Base-by-base conservation (phyloP, 2,329 filamentous ascomycete species). In the Zasmidium cellare region DNA sequence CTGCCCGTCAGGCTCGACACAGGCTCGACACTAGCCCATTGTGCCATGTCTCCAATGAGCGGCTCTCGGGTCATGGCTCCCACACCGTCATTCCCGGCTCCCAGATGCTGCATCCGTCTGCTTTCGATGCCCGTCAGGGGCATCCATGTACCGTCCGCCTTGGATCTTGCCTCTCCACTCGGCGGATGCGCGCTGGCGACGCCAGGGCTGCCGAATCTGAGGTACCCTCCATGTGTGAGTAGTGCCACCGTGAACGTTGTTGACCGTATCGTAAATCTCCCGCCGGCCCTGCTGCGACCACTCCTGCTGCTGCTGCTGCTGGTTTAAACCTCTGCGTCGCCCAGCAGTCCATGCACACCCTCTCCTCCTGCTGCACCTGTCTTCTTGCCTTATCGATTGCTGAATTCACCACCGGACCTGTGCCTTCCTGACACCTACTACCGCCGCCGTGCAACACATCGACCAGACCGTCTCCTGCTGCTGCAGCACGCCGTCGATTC, bases 61-160 rank as follows among this genome's bases (percentile, higher is more conserved):
- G 46, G 46, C 46, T 23, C 58, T 49, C 41, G 46, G 55, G 56
- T 58, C 59, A 59, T 50, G 59, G 57, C 57, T 58, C 61, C 49
- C 59, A 55, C 53, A 53, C 56, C 56, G 58, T 63, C 58, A 20
- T 31, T 52, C 55, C 53, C 61, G 56, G 61, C 56, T 48, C 59
- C 57, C 54, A 57, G 31, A 58, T 51, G 51, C 25, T 59, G 61
- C 61, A 63, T 63, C 56, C 58, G 58, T 48, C 46, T 51, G 22
- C 24, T 49, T 22, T 25, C 25, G 47, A 46, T 47, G 23, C 22
- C 28, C 46, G 28, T 55, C 57, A 59, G 57, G 57, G 57, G 53
- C 25, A 38, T n/a, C 57, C 57, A 44, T 48, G 53, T 52, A 24
- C 38, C 57, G 57, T 45, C 47, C 35, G 35, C 56, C 52, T 55